Percentiles rank a stretch among this genome's conserved stretches.
These are phyloP conservation scores for Solanum tarapatanum DNA, from an alignment of 257 asterid genomes.

Conservation along the genomic window DNA sequence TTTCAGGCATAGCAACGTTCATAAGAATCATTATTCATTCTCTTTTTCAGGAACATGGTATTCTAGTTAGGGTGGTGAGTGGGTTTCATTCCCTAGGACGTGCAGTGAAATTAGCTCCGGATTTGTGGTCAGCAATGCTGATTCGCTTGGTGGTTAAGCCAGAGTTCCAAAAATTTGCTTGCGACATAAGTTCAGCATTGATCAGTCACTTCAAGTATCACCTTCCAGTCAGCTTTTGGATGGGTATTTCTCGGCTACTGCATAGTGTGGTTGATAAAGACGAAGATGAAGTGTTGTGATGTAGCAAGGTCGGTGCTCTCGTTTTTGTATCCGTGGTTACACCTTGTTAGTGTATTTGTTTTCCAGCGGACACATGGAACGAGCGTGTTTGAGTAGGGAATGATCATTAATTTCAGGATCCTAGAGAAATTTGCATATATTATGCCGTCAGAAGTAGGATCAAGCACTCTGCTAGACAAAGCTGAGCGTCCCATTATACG, in stretches of 20 bases:
- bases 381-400: neutral
- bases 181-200: constrained; percentile 42
- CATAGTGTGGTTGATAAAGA: constrained; percentile 14
- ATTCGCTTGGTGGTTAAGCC: constrained; percentile 51
- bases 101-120: constrained; percentile 69
- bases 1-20: neutral
- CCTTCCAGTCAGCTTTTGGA: constrained; percentile 45
- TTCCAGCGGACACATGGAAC: neutral
- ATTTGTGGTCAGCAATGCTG: constrained; percentile 67
- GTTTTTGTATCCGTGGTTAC: neutral
- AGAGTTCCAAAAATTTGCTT: constrained; percentile 59
- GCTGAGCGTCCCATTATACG: neutral
- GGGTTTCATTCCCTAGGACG: constrained; percentile 47
- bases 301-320: neutral
- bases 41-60: constrained; percentile 37
- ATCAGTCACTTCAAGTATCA: constrained; percentile 29
- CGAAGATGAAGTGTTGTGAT: neutral
- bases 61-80: constrained; percentile 38
- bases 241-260: constrained; percentile 45
- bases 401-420: neutral
- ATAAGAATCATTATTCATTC: neutral
- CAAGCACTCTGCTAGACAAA: neutral
- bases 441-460: neutral
- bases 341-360: neutral
- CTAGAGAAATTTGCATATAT: neutral